Evolutionary conservation across 2,329 filamentous ascomycete genomes (phyloP), one percentile per base, ranked within the genome.

Genomic region (Penicillium sp.): DNA sequence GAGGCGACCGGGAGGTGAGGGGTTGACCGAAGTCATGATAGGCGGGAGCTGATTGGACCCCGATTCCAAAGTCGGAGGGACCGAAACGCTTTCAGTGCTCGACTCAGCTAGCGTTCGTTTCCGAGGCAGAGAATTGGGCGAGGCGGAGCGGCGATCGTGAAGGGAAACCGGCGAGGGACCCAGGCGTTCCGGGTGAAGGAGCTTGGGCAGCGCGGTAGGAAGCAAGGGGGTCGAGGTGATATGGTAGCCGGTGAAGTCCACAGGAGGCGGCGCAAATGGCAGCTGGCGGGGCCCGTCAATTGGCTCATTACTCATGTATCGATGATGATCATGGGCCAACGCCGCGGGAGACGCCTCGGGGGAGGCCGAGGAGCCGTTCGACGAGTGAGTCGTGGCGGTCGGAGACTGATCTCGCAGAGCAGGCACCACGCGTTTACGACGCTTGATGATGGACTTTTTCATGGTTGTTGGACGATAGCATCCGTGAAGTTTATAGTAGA

Each of bases 361-460:
- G 7, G 71, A 73, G 7, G 64, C 63, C 9, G 72, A 73, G n/a
- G 71, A 69, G 13, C 63, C 68, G 32, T 67, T 66, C 4, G 70
- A 69, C 9, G 69, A 71, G n/a, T 67, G 65, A 24, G 68, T 66
- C 8, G 63, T 62, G 12, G 59, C 67, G 28, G 63, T 68, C 9
- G 69, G 68, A 40, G 74, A 74, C 45, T 71, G 68, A 48, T 75
- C 75, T 47, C 73, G 69, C 26, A 81, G 74, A 13, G 87, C 89
- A 13, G 91, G 90, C 38, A 97, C 90, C 5, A 97, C 90, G 49
- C 93, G 84, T 76, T 97, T 97, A 51, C 93, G 80, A 53, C 93
- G 82, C 71, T 98, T 97, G 67, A 98, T 98, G 26, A 95, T 87
- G 3, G 89, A 86, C 69, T 96, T 97, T 71, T 97, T 98, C 93